phyloP scores from a whole-genome alignment of 441 rosid genomes.

The Daphne laureola region DNA sequence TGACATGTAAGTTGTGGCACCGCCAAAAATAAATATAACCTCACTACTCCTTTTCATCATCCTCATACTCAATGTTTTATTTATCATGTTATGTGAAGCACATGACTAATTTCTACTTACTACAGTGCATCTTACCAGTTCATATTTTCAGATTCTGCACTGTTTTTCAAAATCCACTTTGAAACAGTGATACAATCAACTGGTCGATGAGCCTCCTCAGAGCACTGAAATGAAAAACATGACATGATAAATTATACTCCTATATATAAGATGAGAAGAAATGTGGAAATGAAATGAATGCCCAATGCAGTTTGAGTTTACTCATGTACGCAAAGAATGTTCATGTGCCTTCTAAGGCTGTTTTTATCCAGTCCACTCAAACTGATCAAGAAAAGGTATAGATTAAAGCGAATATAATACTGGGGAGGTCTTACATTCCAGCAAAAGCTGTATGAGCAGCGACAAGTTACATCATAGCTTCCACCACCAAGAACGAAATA shows the following conservation, averaged over 20 bases:
- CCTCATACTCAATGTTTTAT: too few relatives aligned
- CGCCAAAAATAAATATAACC: too few relatives aligned
- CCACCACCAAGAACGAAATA: slow-evolving; percentile 60
- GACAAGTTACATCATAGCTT: slow-evolving; percentile 55
- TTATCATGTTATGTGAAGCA: too few relatives aligned
- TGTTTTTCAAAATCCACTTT: slow-evolving; percentile 71
- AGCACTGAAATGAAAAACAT: slow-evolving; percentile 39
- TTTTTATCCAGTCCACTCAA: not conserved
- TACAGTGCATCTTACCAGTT: slow-evolving; percentile 39
- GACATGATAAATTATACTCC: not conserved
- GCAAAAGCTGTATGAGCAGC: slow-evolving; percentile 58
- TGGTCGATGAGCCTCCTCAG: slow-evolving; percentile 84
- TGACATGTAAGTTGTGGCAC: too few relatives aligned
- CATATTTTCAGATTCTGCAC: slow-evolving; percentile 77
- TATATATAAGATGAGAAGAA: too few relatives aligned
- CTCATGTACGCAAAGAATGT: slow-evolving; percentile 4
- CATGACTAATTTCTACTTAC: not conserved
- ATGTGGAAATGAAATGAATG: too few relatives aligned
- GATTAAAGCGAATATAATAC: not conserved
- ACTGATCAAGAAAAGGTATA: too few relatives aligned
- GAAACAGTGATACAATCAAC: slow-evolving; percentile 69
- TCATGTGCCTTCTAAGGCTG: not conserved
- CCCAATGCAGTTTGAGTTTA: too few relatives aligned
- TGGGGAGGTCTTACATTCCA: slow-evolving; percentile 50
- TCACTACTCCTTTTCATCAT: too few relatives aligned